Evolutionary conservation across 2,329 filamentous ascomycete species (phyloP), one percentile per base, ranked within the genome.

Genomic region (Pyricularia sp.): DNA sequence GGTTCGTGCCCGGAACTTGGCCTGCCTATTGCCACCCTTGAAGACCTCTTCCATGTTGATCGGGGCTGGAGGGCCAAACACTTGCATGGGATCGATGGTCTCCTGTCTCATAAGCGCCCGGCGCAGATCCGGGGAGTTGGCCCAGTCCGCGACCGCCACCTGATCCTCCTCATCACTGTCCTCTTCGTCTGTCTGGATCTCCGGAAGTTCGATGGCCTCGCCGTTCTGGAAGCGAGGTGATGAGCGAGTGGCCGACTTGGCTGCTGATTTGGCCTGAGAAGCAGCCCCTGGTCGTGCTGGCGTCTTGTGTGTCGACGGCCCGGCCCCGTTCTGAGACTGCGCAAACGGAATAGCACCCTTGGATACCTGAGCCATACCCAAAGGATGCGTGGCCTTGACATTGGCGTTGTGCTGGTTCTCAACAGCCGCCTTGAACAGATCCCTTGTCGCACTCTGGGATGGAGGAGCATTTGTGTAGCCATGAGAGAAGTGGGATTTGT

Each of bases 41-140:
- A 99, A 99, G 36, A 97, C 93, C 77, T 98, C 94, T 75, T 99
- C 96, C 90, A 99, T 95, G 75, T 93, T 92, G 72, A 99, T 84
- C 14, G 93, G 92, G 12, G 87, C 90, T 28, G 97, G 93, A 0
- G 92, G 92, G 0, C 95, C 95, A 76, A 99, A 99, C 68, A 99
- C 92, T 55, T 86, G 82, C 75, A 92, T 88, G 0, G 93, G 92
- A 74, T 99, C 93, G 73, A 95, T 85, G 11, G 88, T 87, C 78
- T 99, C 94, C 77, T 99, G 96, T 66, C 88, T 84, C 70, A 90
- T 86, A 30, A 99, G 86, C 69, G 92, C 86, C 68, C 87, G 84
- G 23, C 90, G 88, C 64, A 99, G 86, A 71, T 92, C 90, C 12
- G 94, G 94, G 2, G 92, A 92, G 75, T 97, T 91, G 4, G 93